phyloP scores from a whole-genome alignment of 768 basidiomycete genomes.

The Hebeloma cylindrosporum region DNA sequence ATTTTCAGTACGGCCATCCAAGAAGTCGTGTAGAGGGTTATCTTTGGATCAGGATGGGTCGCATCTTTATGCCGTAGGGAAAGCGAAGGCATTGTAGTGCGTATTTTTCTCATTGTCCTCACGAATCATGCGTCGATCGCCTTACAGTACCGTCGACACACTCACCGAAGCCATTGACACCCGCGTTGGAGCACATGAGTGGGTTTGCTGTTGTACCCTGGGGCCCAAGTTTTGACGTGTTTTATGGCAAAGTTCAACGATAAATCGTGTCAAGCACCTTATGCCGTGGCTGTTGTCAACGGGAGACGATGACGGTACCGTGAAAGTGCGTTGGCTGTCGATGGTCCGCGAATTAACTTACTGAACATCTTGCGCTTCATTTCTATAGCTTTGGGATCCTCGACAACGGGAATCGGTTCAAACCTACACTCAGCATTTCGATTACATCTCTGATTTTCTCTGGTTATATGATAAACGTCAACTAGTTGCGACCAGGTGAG shows the following conservation, averaged over 20 bases:
- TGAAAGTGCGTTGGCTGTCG: constrained; percentile 60
- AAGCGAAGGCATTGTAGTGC: constrained; percentile 76
- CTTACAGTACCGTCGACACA: constrained; percentile 65
- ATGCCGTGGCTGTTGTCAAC: constrained; percentile 74
- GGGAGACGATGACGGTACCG: constrained; percentile 92
- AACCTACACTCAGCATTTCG: constrained; percentile 83
- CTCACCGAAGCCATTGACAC: constrained; percentile 50
- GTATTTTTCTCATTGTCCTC: too few species aligned
- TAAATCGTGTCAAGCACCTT: constrained; percentile 80
- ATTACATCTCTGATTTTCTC: constrained; percentile 91
- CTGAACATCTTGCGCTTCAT: constrained; percentile 1
- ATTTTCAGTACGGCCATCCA: constrained; percentile 73
- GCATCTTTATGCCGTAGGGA: constrained; percentile 76
- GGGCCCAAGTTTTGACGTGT: constrained; percentile 27
- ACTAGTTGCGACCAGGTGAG: constrained; percentile 84
- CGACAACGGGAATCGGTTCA: constrained; percentile 63
- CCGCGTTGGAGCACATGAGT: constrained; percentile 66
- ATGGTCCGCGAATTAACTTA: constrained; percentile 2
- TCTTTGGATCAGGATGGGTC: constrained; percentile 66
- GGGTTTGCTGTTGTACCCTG: constrained; percentile 30
- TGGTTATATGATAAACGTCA: constrained; percentile 85
- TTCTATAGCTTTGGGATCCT: constrained; percentile 83
- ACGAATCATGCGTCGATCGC: too few species aligned
- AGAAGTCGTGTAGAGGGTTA: constrained; percentile 80
- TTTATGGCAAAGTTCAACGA: constrained; percentile 60